Evolutionary conservation across 2,329 filamentous ascomycete genomes (phyloP).

Genomic region (Ophiocordyceps robertsii): DNA sequence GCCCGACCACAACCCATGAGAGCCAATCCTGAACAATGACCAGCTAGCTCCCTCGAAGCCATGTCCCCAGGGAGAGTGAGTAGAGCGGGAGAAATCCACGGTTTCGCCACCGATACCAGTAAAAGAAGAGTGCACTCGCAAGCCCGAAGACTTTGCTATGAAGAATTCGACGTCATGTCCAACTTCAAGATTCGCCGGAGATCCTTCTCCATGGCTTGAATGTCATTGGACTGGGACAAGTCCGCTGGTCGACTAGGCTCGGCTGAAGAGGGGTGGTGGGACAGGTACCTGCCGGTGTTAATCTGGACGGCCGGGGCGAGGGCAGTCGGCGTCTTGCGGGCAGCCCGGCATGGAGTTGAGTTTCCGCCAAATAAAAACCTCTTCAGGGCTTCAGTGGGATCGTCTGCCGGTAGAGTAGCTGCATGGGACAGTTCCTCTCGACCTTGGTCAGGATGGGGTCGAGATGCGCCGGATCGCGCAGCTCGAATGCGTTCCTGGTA

Average conservation of each 20-base stretch:
- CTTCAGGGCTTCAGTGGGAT: conserved; percentile 38
- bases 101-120: not conserved
- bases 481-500: conserved; percentile 49
- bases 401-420: conserved; percentile 7
- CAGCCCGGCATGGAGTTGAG: conserved; percentile 5
- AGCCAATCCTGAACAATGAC: not conserved
- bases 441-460: conserved; percentile 5
- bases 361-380: conserved; percentile 37
- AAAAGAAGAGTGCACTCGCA: not conserved
- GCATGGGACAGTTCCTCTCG: conserved; percentile 3
- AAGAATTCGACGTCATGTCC: conserved; percentile 14
- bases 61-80: too few relatives aligned
- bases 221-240: conserved; percentile 14
- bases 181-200: conserved; percentile 39
- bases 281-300: not conserved
- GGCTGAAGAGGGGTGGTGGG: conserved; percentile 1
- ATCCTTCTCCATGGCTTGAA: conserved; percentile 38
- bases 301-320: not conserved
- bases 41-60: not conserved
- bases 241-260: not conserved
- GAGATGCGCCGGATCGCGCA: conserved; percentile 24
- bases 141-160: conserved; percentile 1
- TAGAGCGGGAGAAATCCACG: not conserved
- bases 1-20: not conserved
- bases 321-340: not conserved